Base-by-base conservation (phyloP, 345 rosid species). In the Gossypium raimondii region DNA sequence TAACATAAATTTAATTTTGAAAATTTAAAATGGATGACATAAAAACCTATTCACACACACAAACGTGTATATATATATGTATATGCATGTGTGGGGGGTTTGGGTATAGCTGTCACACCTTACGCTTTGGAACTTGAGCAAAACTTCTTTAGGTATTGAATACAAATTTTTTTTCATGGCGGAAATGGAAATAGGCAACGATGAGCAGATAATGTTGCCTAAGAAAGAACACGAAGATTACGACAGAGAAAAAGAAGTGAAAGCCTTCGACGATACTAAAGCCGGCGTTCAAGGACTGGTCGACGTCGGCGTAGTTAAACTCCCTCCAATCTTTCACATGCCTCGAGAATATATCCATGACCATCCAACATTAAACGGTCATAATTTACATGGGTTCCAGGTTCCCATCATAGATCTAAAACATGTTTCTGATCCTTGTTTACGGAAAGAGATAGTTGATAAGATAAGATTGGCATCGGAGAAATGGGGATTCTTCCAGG, bases 401-500 rank as follows among this genome's bases (percentile, higher is more conserved):
- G 17, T 48, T 48, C 72, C 72, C 7, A 14, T 48, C 57, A 67
- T 48, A 47, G 57, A 67, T 48, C 57, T 67, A 67, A 25, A 0
- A 1, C 1, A 3, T 8, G 4, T 67, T 3, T 48, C 16, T 13
- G 43, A 67, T 48, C 57, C 72, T 14, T 7, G 12, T 3, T 6
- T n/a, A 24, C 72, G 20, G 48, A 29, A 20, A n/a, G 52, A 70
- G 20, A 43, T 76, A 9, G 74, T 50, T 0, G 51, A 68, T 20
- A 64, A n/a, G 44, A 48, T 68, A 25, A 63, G 74, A 60, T 20
- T 12, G 16, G 74, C 74, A 16, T 60, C 74, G 10, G 67, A 44
- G 43, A 22, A 64, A 62, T 77, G 70, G 79, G 79, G 79, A 38
- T 77, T 70, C 63, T 77, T 77, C 56, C 73, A 62, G 67, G 47